These are phyloP conservation scores for Calycina herbarum DNA, from an alignment of 2,329 filamentous ascomycete genomes.

Conservation along the genomic window DNA sequence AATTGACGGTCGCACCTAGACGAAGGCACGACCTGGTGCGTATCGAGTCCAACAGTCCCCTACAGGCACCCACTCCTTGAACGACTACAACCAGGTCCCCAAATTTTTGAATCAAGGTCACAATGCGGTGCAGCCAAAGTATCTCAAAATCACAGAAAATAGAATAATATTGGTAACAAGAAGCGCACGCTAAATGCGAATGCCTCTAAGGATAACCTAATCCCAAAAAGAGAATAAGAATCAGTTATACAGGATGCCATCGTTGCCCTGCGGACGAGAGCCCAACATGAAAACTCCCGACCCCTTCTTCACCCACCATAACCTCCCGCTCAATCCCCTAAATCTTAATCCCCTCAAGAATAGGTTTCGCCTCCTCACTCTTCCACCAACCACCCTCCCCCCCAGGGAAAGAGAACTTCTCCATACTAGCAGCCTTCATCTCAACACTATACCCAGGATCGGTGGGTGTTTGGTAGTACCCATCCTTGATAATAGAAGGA, in stretches of 20 bases:
- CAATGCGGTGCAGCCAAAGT: too few species aligned
- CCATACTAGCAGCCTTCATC: constrained; percentile 90
- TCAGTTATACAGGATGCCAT: constrained; percentile 23
- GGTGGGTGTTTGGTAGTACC: constrained; percentile 83
- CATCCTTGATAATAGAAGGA: constrained; percentile 76
- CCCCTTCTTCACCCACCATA: neutral
- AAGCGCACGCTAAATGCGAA: constrained; percentile 2
- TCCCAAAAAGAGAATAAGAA: neutral
- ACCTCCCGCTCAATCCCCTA: constrained; percentile 17
- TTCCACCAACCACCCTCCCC: constrained; percentile 82
- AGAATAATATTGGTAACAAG: constrained; percentile 8
- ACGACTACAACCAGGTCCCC: too few species aligned
- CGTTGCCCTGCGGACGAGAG: constrained; percentile 17
- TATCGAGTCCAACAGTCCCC: too few species aligned
- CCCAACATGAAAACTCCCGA: constrained; percentile 18
- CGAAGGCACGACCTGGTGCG: too few species aligned
- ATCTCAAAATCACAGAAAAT: neutral
- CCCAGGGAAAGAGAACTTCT: constrained; percentile 73
- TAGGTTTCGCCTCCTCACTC: constrained; percentile 52
- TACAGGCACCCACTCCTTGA: too few species aligned
- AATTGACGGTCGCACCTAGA: too few species aligned
- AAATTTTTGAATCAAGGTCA: too few species aligned
- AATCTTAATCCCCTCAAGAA: constrained; percentile 38
- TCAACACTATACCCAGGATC: constrained; percentile 88
- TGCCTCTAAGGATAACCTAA: constrained; percentile 6